A percentile compares a stretch with the other conserved stretches of the same genome.
Conservation (phyloP, 1,284 basidiomycete species). For the Cystobasidium sp. region DNA sequence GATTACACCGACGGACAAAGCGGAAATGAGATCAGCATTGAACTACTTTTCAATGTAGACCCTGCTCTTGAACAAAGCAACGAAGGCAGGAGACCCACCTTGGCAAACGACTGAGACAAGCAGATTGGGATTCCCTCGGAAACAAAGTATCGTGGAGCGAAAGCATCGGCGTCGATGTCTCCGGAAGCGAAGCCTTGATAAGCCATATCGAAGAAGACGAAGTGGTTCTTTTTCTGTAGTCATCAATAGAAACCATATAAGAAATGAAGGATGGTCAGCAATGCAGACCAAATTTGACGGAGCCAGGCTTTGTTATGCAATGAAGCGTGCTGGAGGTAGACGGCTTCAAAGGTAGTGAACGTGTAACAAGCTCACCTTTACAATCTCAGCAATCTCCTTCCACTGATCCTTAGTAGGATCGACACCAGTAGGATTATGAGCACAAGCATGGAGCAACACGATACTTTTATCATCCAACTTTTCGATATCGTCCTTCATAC, state of each 20-base stretch:
- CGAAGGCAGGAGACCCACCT: constrained; percentile 48
- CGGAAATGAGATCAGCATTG: not conserved
- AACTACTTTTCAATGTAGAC: constrained; percentile 52
- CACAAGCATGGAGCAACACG: constrained; percentile 63
- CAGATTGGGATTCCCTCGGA: constrained; percentile 74
- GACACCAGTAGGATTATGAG: constrained; percentile 61
- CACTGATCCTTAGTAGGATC: constrained; percentile 84
- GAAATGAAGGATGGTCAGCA: constrained; percentile 6
- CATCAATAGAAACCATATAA: not conserved
- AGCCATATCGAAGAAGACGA: constrained; percentile 97
- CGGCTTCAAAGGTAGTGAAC: too few species aligned
- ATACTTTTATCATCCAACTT: constrained; percentile 59
- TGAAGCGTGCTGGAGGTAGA: too few species aligned
- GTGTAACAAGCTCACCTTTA: too few species aligned
- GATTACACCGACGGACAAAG: not conserved
- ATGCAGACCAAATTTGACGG: too few species aligned
- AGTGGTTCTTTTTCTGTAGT: constrained; percentile 72
- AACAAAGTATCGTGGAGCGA: constrained; percentile 89
- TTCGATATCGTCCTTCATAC: constrained; percentile 72
- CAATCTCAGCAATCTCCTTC: constrained; percentile 75
- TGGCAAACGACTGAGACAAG: constrained; percentile 66
- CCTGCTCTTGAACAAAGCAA: constrained; percentile 50
- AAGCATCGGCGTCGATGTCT: constrained; percentile 84
- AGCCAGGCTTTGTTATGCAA: too few species aligned
- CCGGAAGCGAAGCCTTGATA: constrained; percentile 69